These are phyloP conservation scores for Wickerhamiella occidentalis DNA, from an alignment of 805 yeast species.

Conservation along the genomic window DNA sequence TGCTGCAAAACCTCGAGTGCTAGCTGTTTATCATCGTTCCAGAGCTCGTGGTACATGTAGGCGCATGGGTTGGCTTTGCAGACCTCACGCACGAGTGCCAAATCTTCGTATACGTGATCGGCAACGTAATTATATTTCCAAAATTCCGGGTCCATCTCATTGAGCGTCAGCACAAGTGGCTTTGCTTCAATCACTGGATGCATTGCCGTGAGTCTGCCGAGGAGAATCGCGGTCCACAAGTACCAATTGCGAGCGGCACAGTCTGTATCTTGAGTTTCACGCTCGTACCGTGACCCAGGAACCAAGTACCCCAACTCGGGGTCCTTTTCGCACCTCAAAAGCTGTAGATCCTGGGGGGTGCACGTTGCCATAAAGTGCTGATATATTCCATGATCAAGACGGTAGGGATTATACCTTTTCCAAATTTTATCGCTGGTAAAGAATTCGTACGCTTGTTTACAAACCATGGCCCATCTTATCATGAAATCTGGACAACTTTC, in stretches of 20 bases:
- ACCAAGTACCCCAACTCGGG: neutral
- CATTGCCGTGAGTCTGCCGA: neutral
- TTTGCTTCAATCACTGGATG: neutral
- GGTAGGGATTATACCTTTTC: neutral
- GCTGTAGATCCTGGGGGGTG: neutral
- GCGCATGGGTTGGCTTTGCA: neutral
- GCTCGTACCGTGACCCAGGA: neutral
- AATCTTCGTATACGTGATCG: neutral
- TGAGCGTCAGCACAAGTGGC: neutral
- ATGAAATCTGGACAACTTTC: neutral
- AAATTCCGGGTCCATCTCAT: neutral
- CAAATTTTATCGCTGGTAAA: neutral
- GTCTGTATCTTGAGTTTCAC: neutral
- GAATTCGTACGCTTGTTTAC: neutral
- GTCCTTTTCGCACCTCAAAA: neutral
- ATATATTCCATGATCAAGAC: neutral
- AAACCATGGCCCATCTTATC: neutral
- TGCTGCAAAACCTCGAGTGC: neutral
- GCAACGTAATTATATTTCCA: neutral
- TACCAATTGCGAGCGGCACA: neutral
- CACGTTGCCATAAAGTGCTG: neutral
- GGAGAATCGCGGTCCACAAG: neutral
- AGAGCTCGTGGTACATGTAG: neutral
- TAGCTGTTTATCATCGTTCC: neutral
- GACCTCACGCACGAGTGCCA: neutral